A percentile compares a stretch with the other conserved stretches of the same genome.
Evolutionary conservation across 345 rosid genomes (phyloP).

Genomic region (Iberis pinnata): DNA sequence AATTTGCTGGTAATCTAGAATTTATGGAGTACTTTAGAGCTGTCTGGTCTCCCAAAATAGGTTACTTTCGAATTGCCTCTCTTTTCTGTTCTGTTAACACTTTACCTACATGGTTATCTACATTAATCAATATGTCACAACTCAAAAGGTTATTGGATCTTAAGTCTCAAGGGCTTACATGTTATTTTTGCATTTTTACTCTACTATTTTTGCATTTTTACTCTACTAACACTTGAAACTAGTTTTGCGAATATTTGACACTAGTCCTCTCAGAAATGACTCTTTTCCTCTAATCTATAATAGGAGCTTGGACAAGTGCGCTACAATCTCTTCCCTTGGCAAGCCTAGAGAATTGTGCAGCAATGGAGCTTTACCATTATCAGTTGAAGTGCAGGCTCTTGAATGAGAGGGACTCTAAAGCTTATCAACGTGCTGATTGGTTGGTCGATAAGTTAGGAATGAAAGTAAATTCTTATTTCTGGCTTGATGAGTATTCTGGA

Average conservation of each 20-base stretch:
- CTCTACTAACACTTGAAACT: too few relatives aligned
- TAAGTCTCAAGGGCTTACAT: background rate
- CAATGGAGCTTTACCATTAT: slow-evolving; percentile 85
- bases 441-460: slow-evolving; percentile 86
- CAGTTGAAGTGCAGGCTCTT: slow-evolving; percentile 70
- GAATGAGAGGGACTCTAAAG: slow-evolving; percentile 58
- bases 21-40: slow-evolving; percentile 88
- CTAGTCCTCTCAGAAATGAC: too few relatives aligned
- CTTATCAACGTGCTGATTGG: slow-evolving; percentile 86
- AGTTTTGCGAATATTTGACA: too few relatives aligned
- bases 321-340: slow-evolving; percentile 67
- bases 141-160: background rate
- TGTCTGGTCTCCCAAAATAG: slow-evolving; percentile 73
- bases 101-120: background rate
- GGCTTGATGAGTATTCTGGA: slow-evolving; percentile 90
- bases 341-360: slow-evolving; percentile 76
- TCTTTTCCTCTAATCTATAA: slow-evolving; percentile 2
- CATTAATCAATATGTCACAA: background rate
- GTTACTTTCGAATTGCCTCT: slow-evolving; percentile 31
- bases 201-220: background rate
- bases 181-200: background rate
- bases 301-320: slow-evolving; percentile 64
- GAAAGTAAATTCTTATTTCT: slow-evolving; percentile 83
- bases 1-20: slow-evolving; percentile 46
- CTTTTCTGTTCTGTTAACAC: background rate